Base-by-base conservation (phyloP, 805 yeast genomes). In the Pichia sporocuriosa region DNA sequence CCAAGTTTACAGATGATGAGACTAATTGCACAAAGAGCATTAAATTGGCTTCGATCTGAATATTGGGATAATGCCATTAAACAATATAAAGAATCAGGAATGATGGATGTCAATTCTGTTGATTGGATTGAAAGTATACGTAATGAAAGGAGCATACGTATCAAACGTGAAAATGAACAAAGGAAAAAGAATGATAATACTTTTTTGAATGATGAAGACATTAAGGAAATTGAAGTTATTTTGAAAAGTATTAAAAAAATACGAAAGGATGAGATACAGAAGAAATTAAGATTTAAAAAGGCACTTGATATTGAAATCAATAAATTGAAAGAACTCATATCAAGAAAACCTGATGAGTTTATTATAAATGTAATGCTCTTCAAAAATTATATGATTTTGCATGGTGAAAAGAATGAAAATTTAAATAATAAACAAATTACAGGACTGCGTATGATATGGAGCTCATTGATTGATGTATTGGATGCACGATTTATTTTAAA, bases 1-100 rank as follows among this genome's bases (percentile, higher is more conserved):
- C 96, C 97, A 1, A 69, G 82, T 25, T 52, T 86, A 32, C 77
- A 73, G 31, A 69, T 84, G 62, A 66, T 89, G n/a, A 67, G 94
- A 29, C 55, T 66, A n/a, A 73, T 80, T 12, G 62, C 77, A 2
- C 55, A 61, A 4, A 65, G 73, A 37, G 95, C 95, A 0, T 58
- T 90, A 36, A 65, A 62, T 6, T 93, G 97, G 97, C 63, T 90
- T 2, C 71, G 70, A 58, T 70, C 66, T 3, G 69, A 81, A 52
- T 90, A 80, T 62, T 90, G 98, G 98, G 47, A 58, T 15, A 65
- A 59, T 25, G 55, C 61, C 12, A 56, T 59, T 2, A 47, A 51
- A 8, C 47, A 39, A 24, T 40, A 39, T 27, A 39, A 48, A 39
- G 17, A 24, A 6, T 15, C 27, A 3, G 35, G 31, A 13, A 15